Conservation (phyloP, 2,329 filamentous ascomycete species). For the Rhytidhysteron rufulum region DNA sequence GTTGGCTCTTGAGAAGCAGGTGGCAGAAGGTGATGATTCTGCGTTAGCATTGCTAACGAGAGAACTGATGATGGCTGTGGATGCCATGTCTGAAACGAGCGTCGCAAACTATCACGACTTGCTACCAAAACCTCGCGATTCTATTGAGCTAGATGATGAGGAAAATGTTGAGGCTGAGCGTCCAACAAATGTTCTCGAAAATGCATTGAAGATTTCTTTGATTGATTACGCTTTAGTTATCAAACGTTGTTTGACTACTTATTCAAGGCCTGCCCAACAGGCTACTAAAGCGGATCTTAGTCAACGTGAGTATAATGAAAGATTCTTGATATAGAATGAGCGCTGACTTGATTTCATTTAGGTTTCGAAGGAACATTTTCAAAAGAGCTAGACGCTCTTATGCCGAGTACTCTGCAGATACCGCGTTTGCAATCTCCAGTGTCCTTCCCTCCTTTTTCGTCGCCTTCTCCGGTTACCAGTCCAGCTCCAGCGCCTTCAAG, state of each 20-base stretch:
- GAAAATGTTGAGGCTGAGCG: constrained; percentile 44
- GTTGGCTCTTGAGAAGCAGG: constrained; percentile 67
- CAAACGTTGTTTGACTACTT: constrained; percentile 72
- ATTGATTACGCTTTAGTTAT: constrained; percentile 87
- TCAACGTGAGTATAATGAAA: constrained; percentile 52
- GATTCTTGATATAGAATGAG: neutral
- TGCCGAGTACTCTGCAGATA: constrained; percentile 25
- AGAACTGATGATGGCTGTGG: constrained; percentile 72
- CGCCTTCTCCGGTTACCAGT: constrained; percentile 25
- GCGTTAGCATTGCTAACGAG: constrained; percentile 68
- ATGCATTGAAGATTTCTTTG: constrained; percentile 76
- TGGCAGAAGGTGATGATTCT: constrained; percentile 68
- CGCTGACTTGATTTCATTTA: constrained; percentile 17
- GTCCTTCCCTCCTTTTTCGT: constrained; percentile 29
- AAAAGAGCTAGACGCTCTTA: constrained; percentile 40
- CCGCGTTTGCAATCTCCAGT: constrained; percentile 28
- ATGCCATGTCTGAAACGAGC: constrained; percentile 69
- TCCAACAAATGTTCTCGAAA: constrained; percentile 58
- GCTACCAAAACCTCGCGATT: constrained; percentile 51
- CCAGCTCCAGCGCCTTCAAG: constrained; percentile 15
- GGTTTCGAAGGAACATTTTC: constrained; percentile 46
- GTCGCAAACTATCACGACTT: constrained; percentile 74
- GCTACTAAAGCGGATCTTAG: constrained; percentile 59
- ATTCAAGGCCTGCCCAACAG: constrained; percentile 61
- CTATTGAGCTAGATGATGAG: constrained; percentile 27